Evolutionary conservation across 345 rosid species (phyloP).

Genomic region (Pugionium dolabratum): DNA sequence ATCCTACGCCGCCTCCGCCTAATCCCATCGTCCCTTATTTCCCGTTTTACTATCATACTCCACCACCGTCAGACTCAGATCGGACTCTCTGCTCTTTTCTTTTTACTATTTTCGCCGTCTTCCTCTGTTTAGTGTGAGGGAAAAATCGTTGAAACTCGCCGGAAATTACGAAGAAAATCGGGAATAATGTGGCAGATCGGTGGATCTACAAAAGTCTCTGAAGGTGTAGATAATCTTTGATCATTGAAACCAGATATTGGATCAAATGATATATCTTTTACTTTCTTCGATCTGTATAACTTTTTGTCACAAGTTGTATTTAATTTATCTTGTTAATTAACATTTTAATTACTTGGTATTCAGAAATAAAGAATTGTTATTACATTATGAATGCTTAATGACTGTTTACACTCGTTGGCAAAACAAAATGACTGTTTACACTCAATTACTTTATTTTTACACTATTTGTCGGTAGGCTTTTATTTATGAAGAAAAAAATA

Average conservation of each 20-base stretch:
- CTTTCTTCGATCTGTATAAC: slow-evolving; percentile 30
- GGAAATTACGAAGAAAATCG: background rate
- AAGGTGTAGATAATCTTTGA: slow-evolving; percentile 19
- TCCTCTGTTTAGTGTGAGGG: slow-evolving; percentile 30
- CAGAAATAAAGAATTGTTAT: slow-evolving; percentile 25
- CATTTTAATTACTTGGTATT: slow-evolving; percentile 22
- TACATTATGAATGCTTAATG: too few species aligned
- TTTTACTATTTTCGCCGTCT: slow-evolving; percentile 4
- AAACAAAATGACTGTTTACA: background rate
- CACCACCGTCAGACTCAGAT: slow-evolving; percentile 57
- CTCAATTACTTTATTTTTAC: slow-evolving; percentile 4
- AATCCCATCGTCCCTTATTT: slow-evolving; percentile 97
- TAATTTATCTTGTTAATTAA: slow-evolving; percentile 33
- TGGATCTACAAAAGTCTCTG: slow-evolving; percentile 25
- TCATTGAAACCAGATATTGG: slow-evolving; percentile 29
- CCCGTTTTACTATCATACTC: slow-evolving; percentile 73
- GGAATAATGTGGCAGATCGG: slow-evolving; percentile 22
- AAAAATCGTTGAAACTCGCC: background rate
- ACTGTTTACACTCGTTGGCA: too few species aligned
- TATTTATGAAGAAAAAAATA: background rate
- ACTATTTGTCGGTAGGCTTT: slow-evolving; percentile 35
- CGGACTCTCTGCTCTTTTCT: background rate
- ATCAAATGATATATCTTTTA: slow-evolving; percentile 26
- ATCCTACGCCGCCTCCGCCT: slow-evolving; percentile 80
- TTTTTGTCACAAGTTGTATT: slow-evolving; percentile 28